A percentile compares a stretch with the other conserved stretches of the same genome.
These are phyloP conservation scores for Cupressus sempervirens DNA, from an alignment of 75 land plant genomes.

Conservation along the genomic window DNA sequence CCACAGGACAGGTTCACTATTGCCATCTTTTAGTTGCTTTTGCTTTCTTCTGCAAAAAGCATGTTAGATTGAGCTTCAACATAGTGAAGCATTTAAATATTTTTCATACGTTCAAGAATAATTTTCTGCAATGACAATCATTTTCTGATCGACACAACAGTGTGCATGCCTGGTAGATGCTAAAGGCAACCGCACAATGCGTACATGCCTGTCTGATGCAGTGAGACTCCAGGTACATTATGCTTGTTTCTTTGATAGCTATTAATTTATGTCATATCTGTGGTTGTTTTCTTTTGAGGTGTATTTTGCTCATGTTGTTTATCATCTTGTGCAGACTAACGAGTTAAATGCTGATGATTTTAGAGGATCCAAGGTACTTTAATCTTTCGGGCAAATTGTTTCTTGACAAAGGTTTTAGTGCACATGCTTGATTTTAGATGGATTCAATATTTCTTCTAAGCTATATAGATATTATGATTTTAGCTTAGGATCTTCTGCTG, in stretches of 20 bases:
- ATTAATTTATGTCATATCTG: conserved; percentile 3
- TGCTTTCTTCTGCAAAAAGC: conserved; percentile 2
- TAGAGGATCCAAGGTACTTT: conserved; percentile 62
- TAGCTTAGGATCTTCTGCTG: neutral
- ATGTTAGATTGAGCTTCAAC: neutral
- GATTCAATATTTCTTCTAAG: neutral
- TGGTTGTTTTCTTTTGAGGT: conserved; percentile 2
- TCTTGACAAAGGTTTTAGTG: neutral
- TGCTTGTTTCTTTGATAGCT: neutral
- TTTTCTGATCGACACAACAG: conserved; percentile 25
- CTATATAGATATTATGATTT: neutral
- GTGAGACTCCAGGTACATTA: conserved; percentile 70
- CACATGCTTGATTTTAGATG: neutral
- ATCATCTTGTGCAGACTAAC: conserved; percentile 42
- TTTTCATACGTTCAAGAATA: neutral
- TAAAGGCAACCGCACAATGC: conserved; percentile 92
- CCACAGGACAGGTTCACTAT: conserved; percentile 65
- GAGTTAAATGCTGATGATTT: conserved; percentile 72
- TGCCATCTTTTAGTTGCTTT: neutral
- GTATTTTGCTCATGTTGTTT: neutral
- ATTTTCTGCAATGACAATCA: neutral
- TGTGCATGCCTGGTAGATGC: conserved; percentile 95
- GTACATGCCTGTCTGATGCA: conserved; percentile 82
- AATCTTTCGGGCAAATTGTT: neutral
- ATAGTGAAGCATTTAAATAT: neutral